Conservation (phyloP, 2,329 filamentous ascomycete genomes). For the Didymella sp. region DNA sequence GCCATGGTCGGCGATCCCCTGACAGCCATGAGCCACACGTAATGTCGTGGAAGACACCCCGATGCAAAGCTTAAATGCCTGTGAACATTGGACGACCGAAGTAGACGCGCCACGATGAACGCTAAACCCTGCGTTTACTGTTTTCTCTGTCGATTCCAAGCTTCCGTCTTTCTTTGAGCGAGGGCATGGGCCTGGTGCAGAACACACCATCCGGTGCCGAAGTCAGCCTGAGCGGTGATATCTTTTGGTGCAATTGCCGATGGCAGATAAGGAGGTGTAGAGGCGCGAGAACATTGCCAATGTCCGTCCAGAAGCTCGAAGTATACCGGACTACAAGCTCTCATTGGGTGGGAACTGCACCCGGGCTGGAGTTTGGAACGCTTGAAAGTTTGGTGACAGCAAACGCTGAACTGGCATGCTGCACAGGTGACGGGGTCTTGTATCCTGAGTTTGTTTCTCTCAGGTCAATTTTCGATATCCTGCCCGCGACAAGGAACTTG, state of each 20-base stretch:
- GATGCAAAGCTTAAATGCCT: constrained; percentile 8
- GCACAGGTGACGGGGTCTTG: neutral
- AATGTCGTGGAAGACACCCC: neutral
- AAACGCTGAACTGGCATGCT: neutral
- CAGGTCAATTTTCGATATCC: neutral
- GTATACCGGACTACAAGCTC: neutral
- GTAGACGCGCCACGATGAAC: neutral
- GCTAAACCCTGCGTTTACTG: neutral
- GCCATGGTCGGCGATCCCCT: constrained; percentile 4
- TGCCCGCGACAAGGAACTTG: neutral
- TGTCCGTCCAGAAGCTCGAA: neutral
- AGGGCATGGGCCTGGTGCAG: neutral
- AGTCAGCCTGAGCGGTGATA: neutral
- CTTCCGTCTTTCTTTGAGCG: neutral
- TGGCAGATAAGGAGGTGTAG: neutral
- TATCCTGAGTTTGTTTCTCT: neutral
- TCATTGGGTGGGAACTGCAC: constrained; percentile 6
- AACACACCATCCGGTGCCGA: neutral
- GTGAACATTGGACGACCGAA: constrained; percentile 5
- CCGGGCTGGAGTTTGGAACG: neutral
- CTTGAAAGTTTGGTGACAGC: neutral
- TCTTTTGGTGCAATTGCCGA: neutral
- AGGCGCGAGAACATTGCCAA: neutral
- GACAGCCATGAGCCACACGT: constrained; percentile 4
- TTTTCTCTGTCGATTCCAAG: neutral